These are phyloP conservation scores for Suillus subaureus DNA, from an alignment of 768 basidiomycete genomes.

Conservation along the genomic window DNA sequence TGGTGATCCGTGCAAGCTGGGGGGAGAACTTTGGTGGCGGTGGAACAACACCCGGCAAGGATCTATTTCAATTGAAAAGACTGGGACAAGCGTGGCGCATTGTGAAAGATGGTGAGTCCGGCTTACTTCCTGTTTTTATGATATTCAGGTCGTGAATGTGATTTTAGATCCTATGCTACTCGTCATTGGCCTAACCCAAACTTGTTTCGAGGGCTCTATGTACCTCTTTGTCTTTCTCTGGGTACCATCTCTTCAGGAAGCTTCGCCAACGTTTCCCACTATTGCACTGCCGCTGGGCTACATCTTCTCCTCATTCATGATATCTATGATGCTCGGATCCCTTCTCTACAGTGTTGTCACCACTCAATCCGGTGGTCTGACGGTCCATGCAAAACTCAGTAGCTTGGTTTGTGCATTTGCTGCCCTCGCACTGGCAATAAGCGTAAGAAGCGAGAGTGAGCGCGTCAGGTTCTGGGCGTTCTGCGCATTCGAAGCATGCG, in stretches of 20 bases:
- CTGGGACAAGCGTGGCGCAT: conserved; percentile 59
- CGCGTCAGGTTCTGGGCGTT: conserved; percentile 69
- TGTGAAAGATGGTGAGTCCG: conserved; percentile 48
- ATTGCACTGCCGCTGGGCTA: conserved; percentile 67
- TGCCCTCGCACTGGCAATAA: conserved; percentile 55
- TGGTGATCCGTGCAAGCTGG: conserved; percentile 62
- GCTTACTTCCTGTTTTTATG: background rate
- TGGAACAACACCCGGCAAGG: conserved; percentile 33
- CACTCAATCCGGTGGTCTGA: conserved; percentile 33
- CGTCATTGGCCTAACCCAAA: conserved; percentile 71
- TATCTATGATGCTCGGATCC: conserved; percentile 82
- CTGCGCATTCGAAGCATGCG: conserved; percentile 74
- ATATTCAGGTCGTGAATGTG: background rate
- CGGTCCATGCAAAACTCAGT: conserved; percentile 68
- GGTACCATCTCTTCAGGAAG: conserved; percentile 76
- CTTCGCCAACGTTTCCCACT: conserved; percentile 38
- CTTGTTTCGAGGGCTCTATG: conserved; percentile 84
- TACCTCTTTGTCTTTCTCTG: conserved; percentile 85
- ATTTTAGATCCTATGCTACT: conserved; percentile 59
- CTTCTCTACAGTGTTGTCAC: conserved; percentile 61
- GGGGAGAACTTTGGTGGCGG: conserved; percentile 67
- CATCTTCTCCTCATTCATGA: conserved; percentile 82
- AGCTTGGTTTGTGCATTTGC: conserved; percentile 62
- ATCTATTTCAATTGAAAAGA: conserved; percentile 54
- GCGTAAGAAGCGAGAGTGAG: conserved; percentile 47